Base-by-base conservation (phyloP, 2,329 filamentous ascomycete genomes). In the Dendrostoma leiphaemia region DNA sequence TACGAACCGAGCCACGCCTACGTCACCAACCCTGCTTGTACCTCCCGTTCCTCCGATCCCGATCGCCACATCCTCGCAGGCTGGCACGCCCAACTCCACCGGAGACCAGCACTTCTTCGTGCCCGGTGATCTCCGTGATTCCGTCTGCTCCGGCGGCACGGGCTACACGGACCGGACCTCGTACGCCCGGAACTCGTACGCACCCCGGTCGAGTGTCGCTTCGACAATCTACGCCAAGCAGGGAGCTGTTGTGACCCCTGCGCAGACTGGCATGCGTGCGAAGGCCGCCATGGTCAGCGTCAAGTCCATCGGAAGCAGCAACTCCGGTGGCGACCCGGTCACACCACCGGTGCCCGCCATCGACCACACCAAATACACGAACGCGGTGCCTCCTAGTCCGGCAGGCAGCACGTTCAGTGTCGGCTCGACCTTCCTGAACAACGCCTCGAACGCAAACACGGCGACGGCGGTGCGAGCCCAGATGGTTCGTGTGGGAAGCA, bases 1-100 rank as follows among this genome's bases (percentile, higher is more conserved):
- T 64, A 97, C 91, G 57, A 97, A 97, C 74, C 84, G 93, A 62
- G 91, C 92, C 12, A 86, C 87, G 7, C 89, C 90, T 5, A 86
- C 88, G n/a, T 93, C 91, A 1, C 90, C 90, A 3, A 85, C 84
- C 35, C 76, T 91, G 19, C 81, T 93, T 48, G 89, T 95, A 4
- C 91, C 92, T n/a, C 93, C 93, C 0, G 92, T 99, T 4, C 94
- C 94, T 38, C 91, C 93, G 15, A 91, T 97, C 58, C 93, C 94
- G 44, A 85, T 82, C 63, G 77, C 82, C 35, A 77, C 84, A 52
- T 82, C 85, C 10, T 83, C 86, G 12, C 78, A 80, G 56, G 74
- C 54, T 56, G 79, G 74, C 64, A 83, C 74, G 53, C 84, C 84
- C 1, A 69, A 71, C 12, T 78, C 79, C 59, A 81, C 81, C 52